A percentile compares a stretch with the other conserved stretches of the same genome.
Conservation (phyloP, 306 rosid species). For the Gillenia trifoliata region DNA sequence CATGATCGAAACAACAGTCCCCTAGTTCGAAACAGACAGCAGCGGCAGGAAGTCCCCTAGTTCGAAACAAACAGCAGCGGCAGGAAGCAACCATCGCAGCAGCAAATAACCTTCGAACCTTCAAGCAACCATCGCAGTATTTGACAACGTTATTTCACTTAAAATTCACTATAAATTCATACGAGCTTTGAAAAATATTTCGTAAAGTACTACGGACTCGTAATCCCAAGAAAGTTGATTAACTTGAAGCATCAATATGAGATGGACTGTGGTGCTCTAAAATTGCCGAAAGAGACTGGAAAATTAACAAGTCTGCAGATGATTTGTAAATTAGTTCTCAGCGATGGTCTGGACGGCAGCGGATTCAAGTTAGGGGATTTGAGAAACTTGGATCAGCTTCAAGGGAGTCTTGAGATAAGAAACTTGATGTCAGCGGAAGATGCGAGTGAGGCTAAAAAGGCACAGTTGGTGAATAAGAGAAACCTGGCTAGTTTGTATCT, state of each 20-base stretch:
- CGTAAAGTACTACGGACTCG: too few relatives aligned
- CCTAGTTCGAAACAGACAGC: too few relatives aligned
- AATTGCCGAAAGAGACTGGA: background rate
- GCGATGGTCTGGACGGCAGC: background rate
- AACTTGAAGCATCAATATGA: background rate
- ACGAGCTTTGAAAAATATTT: too few relatives aligned
- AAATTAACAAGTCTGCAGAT: background rate
- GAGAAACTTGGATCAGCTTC: background rate
- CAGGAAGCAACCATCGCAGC: too few relatives aligned
- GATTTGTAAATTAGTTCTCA: background rate
- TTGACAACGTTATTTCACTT: too few relatives aligned
- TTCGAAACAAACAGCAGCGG: too few relatives aligned
- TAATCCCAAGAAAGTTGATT: background rate
- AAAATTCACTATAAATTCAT: too few relatives aligned
- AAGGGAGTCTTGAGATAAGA: rapidly evolving
- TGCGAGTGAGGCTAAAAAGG: background rate
- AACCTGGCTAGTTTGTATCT: background rate
- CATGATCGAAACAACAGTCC: too few relatives aligned
- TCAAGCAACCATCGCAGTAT: too few relatives aligned
- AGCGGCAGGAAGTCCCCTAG: too few relatives aligned
- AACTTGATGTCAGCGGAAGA: background rate
- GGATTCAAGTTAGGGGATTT: background rate
- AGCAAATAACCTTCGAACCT: too few relatives aligned
- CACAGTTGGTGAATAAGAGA: background rate
- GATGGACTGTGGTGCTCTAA: rapidly evolving